These are phyloP conservation scores for Sisymbrium irio DNA, from an alignment of 345 rosid genomes.

Conservation along the genomic window DNA sequence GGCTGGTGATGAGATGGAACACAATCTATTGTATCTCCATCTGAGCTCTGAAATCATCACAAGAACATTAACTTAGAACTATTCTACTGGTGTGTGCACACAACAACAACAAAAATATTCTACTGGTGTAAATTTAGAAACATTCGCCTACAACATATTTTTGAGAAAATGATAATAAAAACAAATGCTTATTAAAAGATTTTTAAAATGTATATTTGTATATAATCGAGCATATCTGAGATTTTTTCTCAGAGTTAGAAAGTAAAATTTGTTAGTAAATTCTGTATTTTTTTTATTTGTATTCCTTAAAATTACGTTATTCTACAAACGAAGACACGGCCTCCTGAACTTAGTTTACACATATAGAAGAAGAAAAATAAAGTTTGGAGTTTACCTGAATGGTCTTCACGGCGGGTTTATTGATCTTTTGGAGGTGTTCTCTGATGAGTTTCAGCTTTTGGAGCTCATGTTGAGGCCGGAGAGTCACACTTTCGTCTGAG, in stretches of 20 bases:
- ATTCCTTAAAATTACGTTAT: not conserved
- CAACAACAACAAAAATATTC: not conserved
- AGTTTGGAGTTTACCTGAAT: conserved; percentile 54
- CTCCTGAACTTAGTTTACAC: not conserved
- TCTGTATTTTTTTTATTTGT: not conserved
- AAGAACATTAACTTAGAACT: not conserved
- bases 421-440: conserved; percentile 65
- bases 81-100: no score
- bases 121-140: not conserved
- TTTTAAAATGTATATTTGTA: not conserved
- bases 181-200: not conserved
- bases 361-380: not conserved
- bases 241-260: no score
- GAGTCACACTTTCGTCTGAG: conserved; percentile 35
- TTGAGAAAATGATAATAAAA: not conserved
- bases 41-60: conserved; percentile 60
- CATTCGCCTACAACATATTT: not conserved
- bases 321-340: not conserved
- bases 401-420: conserved; percentile 79
- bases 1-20: conserved; percentile 75
- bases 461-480: conserved; percentile 57
- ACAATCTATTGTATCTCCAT: conserved; percentile 88
- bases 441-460: conserved; percentile 53
- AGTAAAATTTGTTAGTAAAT: not conserved
- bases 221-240: not conserved